Percentiles rank a stretch among this genome's conserved stretches.
Conservation (phyloP, 305 asterid species). For the Solanum aculeatissimum region DNA sequence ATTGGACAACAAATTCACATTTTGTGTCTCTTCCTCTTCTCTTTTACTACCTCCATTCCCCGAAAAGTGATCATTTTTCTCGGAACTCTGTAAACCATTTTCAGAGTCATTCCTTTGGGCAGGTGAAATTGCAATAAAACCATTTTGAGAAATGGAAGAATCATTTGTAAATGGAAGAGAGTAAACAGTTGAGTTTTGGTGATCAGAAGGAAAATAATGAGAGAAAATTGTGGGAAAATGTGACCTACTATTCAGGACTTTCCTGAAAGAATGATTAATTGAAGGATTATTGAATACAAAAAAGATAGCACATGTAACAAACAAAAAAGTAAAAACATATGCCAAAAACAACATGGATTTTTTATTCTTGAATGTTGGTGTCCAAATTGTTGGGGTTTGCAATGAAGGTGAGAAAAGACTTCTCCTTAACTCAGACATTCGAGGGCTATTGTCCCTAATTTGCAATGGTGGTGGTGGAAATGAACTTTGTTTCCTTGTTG, state of each 20-base stretch:
- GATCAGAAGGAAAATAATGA: background rate
- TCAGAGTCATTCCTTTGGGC: background rate
- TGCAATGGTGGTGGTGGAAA: background rate
- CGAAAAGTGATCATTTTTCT: background rate
- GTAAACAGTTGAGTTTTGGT: background rate
- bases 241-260: constrained; percentile 19
- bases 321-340: constrained; percentile 9
- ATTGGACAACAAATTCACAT: background rate
- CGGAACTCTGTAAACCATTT: background rate
- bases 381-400: background rate
- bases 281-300: constrained; percentile 15
- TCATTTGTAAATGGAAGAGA: background rate
- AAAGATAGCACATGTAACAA: constrained; percentile 13
- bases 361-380: constrained; percentile 8
- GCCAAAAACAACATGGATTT: constrained; percentile 10
- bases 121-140: background rate
- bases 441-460: background rate
- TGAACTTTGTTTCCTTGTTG: constrained; percentile 7
- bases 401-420: constrained; percentile 19
- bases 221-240: background rate
- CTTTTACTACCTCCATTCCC: background rate
- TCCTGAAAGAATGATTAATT: constrained; percentile 17
- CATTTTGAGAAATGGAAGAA: background rate
- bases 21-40: background rate
- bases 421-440: constrained; percentile 14